phyloP scores from a whole-genome alignment of 306 rosid species.

The Begonia fuchsioides region DNA sequence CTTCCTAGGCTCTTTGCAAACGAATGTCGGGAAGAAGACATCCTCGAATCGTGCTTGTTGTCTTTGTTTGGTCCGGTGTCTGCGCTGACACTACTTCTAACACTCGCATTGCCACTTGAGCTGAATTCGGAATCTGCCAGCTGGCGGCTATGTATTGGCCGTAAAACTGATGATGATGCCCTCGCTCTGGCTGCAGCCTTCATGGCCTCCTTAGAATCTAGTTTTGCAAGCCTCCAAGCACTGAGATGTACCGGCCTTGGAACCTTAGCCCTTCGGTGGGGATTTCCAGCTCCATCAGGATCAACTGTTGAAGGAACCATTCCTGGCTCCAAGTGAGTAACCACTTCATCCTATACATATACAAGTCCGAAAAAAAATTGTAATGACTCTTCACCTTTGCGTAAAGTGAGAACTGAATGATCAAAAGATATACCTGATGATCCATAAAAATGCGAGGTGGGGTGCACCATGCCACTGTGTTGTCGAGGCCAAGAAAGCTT shows the following conservation, averaged over 20 bases:
- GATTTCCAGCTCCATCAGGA: slow-evolving; percentile 76
- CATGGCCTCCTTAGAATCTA: slow-evolving; percentile 74
- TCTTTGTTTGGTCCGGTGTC: slow-evolving; percentile 49
- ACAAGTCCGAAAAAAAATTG: too few species aligned
- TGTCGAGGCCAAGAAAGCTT: slow-evolving; percentile 80
- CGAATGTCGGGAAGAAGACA: slow-evolving; percentile 58
- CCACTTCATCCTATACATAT: slow-evolving; percentile 63
- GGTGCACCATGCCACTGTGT: slow-evolving; percentile 97
- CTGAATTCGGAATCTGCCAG: slow-evolving; percentile 48
- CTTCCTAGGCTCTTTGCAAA: slow-evolving; percentile 87
- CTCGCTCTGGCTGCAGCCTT: slow-evolving; percentile 93
- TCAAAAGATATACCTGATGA: slow-evolving; percentile 55
- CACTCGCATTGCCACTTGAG: slow-evolving; percentile 84
- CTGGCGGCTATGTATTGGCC: slow-evolving; percentile 48
- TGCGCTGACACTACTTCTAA: slow-evolving; percentile 79
- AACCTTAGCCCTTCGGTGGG: slow-evolving; percentile 50
- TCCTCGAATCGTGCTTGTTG: slow-evolving; percentile 44
- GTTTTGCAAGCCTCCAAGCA: slow-evolving; percentile 93
- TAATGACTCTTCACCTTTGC: too few species aligned
- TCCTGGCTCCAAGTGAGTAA: slow-evolving; percentile 98
- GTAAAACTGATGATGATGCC: slow-evolving; percentile 91
- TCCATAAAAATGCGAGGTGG: slow-evolving; percentile 94
- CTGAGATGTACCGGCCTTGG: slow-evolving; percentile 68
- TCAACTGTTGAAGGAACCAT: slow-evolving; percentile 93
- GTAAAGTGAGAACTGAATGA: background rate